Evolutionary conservation across 2,329 filamentous ascomycete genomes (phyloP), one percentile per base, ranked within the genome.

Genomic region (Xylaria arbuscula): DNA sequence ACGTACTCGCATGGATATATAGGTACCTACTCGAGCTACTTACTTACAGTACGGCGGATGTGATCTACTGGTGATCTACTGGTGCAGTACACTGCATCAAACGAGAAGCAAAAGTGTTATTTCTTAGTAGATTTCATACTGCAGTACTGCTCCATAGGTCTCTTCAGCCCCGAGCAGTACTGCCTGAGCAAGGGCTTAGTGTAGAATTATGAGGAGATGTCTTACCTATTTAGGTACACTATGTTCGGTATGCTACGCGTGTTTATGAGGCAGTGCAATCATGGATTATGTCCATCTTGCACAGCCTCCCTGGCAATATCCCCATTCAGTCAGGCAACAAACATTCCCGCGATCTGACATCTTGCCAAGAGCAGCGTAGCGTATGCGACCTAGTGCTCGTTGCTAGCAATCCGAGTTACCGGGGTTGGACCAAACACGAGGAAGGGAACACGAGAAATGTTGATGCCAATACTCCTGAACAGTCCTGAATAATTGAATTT

Each of bases 191-290:
- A 28, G 28, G 3, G 28, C 28, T 28, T 28, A 28, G 28, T 28
- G 28, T 28, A 28, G 28, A 28, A 28, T 28, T 28, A 28, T 28
- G 28, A 28, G 28, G 28, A 28, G 28, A 28, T 28, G 5, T 28
- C 28, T 38, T 13, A 38, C 36, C 36, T 38, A 38, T 28, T 28
- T 28, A 28, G 28, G 5, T 5, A 28, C 28, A 28, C 28, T 28
- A 28, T 28, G 28, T 28, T 53, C 15, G 22, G 48, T 28, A 50
- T 28, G 22, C n/a, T 51, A 32, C 40, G 40, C 40, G 48, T 32
- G 22, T 10, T 57, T 11, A 5, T 57, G 55, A 57, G 55, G 55
- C 55, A 57, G 55, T 57, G 55, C 55, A 45, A 32, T n/a, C n/a
- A n/a, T 45, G 15, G 22, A 13, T 28, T 6, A 17, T 40, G 17